A percentile compares a stretch with the other conserved stretches of the same genome.
Evolutionary conservation across 768 basidiomycete species (phyloP).

Genomic region (Hygrocybe coccinea): DNA sequence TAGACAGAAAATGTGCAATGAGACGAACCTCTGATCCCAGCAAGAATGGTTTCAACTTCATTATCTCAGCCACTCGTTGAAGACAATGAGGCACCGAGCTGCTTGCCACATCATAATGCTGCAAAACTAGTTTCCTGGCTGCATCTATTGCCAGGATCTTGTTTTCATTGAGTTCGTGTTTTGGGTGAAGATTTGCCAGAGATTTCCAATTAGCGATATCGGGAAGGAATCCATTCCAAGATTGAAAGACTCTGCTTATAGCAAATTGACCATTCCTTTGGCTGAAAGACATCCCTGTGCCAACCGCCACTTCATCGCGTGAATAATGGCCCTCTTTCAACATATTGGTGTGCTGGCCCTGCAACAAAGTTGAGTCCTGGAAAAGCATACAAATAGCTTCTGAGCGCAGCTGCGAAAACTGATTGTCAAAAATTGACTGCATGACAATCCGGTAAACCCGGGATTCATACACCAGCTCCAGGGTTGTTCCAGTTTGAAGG

Average conservation of each 20-base stretch:
- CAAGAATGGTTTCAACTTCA: neutral
- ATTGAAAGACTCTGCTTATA: neutral
- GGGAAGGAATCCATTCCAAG: neutral
- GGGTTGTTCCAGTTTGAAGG: neutral
- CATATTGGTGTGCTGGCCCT: constrained; percentile 1
- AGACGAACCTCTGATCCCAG: neutral
- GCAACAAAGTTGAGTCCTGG: neutral
- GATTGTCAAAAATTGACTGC: neutral
- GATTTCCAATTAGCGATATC: neutral
- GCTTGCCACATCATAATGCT: neutral
- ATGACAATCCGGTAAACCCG: neutral
- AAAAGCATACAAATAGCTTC: neutral
- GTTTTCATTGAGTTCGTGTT: neutral
- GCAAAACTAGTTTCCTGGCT: neutral
- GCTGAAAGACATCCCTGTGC: neutral
- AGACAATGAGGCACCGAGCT: no score
- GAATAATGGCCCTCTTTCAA: no score
- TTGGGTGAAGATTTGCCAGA: neutral
- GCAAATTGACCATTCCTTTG: neutral
- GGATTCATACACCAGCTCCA: neutral
- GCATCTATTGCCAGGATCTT: neutral
- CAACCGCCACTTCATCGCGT: neutral
- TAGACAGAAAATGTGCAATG: neutral
- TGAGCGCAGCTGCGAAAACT: neutral
- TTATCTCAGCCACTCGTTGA: neutral